Percentiles rank a stretch among this genome's conserved stretches.
Evolutionary conservation across 2,329 filamentous ascomycete genomes (phyloP).

Genomic region (Hypomyces perniciosus): DNA sequence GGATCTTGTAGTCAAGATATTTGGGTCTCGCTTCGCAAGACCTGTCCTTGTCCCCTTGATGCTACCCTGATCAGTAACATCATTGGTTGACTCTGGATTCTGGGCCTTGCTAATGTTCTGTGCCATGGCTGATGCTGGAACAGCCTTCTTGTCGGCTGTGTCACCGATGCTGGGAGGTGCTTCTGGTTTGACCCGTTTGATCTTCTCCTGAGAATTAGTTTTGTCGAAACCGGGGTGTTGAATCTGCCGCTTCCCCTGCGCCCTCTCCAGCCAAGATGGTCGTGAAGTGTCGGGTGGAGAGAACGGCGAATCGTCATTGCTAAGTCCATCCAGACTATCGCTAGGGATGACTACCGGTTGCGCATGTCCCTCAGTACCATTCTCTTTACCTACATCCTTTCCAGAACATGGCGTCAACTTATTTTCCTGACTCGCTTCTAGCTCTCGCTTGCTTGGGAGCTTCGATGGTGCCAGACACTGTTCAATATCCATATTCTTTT

Average conservation of each 20-base stretch:
- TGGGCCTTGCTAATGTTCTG: neutral
- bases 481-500: neutral
- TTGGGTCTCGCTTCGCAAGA: neutral
- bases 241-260: neutral
- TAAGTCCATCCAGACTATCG: neutral
- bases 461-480: neutral
- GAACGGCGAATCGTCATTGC: neutral
- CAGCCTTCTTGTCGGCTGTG: neutral
- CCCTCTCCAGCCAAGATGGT: neutral
- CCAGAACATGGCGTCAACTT: neutral
- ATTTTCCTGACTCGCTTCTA: neutral
- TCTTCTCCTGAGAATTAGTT: neutral
- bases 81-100: neutral
- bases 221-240: neutral
- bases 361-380: neutral
- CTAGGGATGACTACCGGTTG: neutral
- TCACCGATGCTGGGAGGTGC: neutral
- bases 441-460: neutral
- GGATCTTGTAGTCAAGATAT: neutral
- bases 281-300: neutral
- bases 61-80: neutral
- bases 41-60: neutral
- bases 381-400: neutral
- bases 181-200: neutral
- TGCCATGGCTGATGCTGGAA: neutral